Percentiles rank a stretch among this genome's conserved stretches.
These are phyloP conservation scores for Candida piceae DNA, from an alignment of 805 yeast species.

Conservation along the genomic window DNA sequence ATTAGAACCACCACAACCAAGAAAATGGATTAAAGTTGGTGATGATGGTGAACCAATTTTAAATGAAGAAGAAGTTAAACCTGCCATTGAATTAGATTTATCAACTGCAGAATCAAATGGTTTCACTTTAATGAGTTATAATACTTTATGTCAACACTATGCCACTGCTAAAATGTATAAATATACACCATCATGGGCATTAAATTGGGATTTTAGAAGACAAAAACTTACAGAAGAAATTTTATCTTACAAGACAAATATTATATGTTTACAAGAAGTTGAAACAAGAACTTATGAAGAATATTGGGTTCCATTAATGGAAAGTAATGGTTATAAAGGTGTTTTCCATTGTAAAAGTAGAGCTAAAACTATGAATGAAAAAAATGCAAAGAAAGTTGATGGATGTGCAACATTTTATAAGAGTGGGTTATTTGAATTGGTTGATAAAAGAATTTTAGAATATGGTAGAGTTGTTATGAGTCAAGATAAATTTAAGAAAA, in stretches of 20 bases:
- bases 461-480: constrained; percentile 78
- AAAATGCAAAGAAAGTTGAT: constrained; percentile 85
- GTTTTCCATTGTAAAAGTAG: constrained; percentile 83
- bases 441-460: constrained; percentile 72
- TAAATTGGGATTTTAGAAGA: constrained; percentile 87
- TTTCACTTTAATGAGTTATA: constrained; percentile 81
- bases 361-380: constrained; percentile 80
- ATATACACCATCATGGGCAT: constrained; percentile 96
- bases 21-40: constrained; percentile 78
- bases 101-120: constrained; percentile 31
- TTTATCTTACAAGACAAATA: constrained; percentile 58
- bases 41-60: constrained; percentile 63
- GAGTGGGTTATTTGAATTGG: constrained; percentile 58
- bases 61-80: constrained; percentile 20
- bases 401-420: constrained; percentile 96
- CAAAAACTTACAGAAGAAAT: constrained; percentile 72
- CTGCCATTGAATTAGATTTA: constrained; percentile 22
- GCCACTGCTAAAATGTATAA: constrained; percentile 90
- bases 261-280: constrained; percentile 92
- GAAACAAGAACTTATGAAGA: constrained; percentile 84
- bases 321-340: constrained; percentile 72
- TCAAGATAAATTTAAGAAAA: constrained; percentile 81
- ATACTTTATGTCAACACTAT: constrained; percentile 91
- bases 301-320: constrained; percentile 75
- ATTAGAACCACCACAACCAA: constrained; percentile 58